Conservation (phyloP, 2,329 filamentous ascomycete species). For the Aspergillus candidus region DNA sequence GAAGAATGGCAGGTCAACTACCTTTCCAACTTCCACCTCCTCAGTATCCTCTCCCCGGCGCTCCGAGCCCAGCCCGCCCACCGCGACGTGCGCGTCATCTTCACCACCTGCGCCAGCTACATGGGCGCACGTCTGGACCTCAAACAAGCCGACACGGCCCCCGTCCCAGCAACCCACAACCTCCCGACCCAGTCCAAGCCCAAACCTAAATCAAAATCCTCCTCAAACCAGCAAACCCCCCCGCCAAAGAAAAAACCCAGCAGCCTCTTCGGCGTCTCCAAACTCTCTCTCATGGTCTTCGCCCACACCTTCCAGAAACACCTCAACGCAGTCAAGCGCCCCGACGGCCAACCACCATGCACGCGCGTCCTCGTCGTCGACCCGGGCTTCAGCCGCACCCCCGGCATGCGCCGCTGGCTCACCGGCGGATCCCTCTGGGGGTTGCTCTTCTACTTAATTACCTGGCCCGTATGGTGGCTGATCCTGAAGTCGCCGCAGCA, state of each 20-base stretch:
- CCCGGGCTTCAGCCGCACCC: constrained; percentile 76
- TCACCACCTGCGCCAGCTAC: constrained; percentile 83
- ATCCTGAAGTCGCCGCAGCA: constrained; percentile 76
- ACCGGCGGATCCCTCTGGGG: constrained; percentile 78
- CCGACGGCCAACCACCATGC: constrained; percentile 76
- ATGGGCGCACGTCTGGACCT: constrained; percentile 64
- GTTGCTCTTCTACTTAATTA: constrained; percentile 66
- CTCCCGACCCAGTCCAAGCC: constrained; percentile 14
- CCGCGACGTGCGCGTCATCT: constrained; percentile 81
- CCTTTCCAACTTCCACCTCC: constrained; percentile 87
- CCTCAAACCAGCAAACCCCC: background rate
- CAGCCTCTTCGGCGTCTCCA: constrained; percentile 57
- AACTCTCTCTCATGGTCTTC: constrained; percentile 79
- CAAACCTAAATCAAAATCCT: constrained; percentile 31
- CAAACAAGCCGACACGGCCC: constrained; percentile 17
- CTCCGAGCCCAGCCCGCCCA: constrained; percentile 88
- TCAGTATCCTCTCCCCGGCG: constrained; percentile 85
- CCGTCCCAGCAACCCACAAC: background rate
- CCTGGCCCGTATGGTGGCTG: constrained; percentile 80
- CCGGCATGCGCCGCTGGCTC: constrained; percentile 80
- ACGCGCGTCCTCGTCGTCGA: constrained; percentile 80
- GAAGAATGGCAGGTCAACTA: constrained; percentile 93
- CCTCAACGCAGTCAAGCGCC: constrained; percentile 73
- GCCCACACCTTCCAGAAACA: constrained; percentile 89
- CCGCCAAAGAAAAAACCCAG: constrained; percentile 10